Conservation (phyloP, 2,329 filamentous ascomycete genomes). For the Simplicillium aogashimaense region DNA sequence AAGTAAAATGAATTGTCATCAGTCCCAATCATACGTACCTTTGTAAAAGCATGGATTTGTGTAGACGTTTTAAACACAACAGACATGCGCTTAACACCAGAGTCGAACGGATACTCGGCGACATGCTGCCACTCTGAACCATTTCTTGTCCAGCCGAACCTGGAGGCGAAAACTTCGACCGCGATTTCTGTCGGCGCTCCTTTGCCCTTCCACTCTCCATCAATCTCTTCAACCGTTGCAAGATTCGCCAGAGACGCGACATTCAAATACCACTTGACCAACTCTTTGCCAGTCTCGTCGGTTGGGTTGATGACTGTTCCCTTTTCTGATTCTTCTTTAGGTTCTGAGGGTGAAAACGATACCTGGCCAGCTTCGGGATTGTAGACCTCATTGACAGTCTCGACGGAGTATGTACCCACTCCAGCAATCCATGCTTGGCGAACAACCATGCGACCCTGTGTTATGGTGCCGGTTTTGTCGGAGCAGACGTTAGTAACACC, state of each 20-base stretch:
- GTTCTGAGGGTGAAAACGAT: constrained; percentile 7
- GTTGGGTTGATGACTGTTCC: constrained; percentile 19
- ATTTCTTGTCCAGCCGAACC: constrained; percentile 34
- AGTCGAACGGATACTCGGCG: constrained; percentile 48
- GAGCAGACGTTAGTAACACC: constrained; percentile 30
- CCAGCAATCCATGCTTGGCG: constrained; percentile 20
- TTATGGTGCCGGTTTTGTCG: constrained; percentile 23
- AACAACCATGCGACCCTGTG: constrained; percentile 19
- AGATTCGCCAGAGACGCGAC: constrained; percentile 52
- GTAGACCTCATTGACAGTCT: constrained; percentile 17
- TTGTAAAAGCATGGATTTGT: constrained; percentile 38
- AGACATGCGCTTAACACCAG: constrained; percentile 48
- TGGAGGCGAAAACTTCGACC: constrained; percentile 45
- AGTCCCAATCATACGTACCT: constrained; percentile 15
- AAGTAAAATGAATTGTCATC: not conserved
- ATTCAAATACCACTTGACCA: constrained; percentile 41
- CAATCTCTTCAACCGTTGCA: constrained; percentile 39
- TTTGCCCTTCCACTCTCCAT: constrained; percentile 27
- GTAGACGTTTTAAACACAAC: constrained; percentile 32
- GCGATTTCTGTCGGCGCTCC: constrained; percentile 47
- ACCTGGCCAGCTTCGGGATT: constrained; percentile 15
- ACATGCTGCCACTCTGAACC: constrained; percentile 26
- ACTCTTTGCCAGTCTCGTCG: constrained; percentile 24
- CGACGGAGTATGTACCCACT: constrained; percentile 21
- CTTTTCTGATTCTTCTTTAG: constrained; percentile 9